phyloP scores from a whole-genome alignment of 257 asterid genomes.

The Osmanthus fragrans region DNA sequence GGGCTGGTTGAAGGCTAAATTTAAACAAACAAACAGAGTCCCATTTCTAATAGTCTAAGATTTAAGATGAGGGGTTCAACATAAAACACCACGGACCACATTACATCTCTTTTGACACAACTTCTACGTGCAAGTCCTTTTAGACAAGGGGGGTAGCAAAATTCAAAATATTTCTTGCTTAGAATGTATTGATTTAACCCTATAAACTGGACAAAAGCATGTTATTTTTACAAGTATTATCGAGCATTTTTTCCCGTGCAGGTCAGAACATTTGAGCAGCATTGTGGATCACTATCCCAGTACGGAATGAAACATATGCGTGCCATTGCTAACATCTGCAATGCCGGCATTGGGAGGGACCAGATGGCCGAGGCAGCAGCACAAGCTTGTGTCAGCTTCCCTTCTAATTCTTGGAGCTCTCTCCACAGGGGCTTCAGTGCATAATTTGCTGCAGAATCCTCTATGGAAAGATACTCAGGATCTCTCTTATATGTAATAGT shows the following conservation, averaged over 20 bases:
- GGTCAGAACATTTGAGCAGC: conserved; percentile 76
- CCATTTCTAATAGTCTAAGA: neutral
- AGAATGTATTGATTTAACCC: neutral
- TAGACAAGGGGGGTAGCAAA: neutral
- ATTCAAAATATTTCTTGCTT: neutral
- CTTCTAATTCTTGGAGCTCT: conserved; percentile 82
- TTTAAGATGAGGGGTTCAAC: no score
- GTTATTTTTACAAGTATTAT: neutral
- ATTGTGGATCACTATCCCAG: conserved; percentile 85
- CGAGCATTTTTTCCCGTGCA: conserved; percentile 18
- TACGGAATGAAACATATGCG: conserved; percentile 99
- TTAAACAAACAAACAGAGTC: neutral
- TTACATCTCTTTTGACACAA: neutral
- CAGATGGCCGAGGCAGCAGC: conserved; percentile 84
- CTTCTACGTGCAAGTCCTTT: neutral
- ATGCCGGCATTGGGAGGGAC: conserved; percentile 61
- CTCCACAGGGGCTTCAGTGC: conserved; percentile 81
- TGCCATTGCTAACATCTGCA: conserved; percentile 84
- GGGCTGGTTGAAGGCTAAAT: neutral
- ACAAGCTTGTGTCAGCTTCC: conserved; percentile 72
- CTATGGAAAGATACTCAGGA: neutral
- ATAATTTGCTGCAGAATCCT: conserved; percentile 32
- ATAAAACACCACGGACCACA: neutral
- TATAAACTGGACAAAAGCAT: neutral
- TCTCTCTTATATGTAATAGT: conserved; percentile 5